phyloP scores from a whole-genome alignment of 768 basidiomycete species.

The Tulasnella sp. region DNA sequence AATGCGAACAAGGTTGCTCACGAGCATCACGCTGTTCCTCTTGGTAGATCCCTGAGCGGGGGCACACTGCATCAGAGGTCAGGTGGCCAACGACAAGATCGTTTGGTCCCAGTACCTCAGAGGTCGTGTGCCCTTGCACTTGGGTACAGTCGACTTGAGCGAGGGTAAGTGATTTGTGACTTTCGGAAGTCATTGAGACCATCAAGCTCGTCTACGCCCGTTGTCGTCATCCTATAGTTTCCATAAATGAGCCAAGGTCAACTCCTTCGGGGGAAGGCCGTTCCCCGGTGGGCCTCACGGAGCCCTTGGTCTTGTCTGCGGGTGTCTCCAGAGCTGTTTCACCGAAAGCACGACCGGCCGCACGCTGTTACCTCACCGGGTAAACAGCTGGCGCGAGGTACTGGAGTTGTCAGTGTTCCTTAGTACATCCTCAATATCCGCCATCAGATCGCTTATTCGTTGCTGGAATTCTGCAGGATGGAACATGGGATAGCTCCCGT shows the following conservation, averaged over 20 bases:
- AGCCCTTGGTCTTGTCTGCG: background rate
- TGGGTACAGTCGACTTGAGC: no score
- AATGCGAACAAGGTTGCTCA: background rate
- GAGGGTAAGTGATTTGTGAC: no score
- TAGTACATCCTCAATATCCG: background rate
- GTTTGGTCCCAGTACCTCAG: no score
- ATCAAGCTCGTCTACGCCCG: no score
- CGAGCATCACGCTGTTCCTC: no score
- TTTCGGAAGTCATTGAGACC: no score
- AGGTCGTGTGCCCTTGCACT: no score
- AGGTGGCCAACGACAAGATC: no score
- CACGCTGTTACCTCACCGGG: background rate
- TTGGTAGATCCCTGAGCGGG: no score
- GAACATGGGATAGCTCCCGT: background rate
- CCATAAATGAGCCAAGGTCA: background rate
- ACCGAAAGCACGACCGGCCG: background rate
- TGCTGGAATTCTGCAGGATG: background rate
- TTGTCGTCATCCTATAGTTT: no score
- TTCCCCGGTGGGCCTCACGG: background rate
- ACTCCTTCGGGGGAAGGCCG: background rate
- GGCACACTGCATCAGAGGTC: no score
- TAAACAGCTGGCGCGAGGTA: background rate
- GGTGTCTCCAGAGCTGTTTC: conserved; percentile 2
- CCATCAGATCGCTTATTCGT: background rate
- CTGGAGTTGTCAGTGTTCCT: background rate